Evolutionary conservation across 768 basidiomycete genomes (phyloP).

Genomic region (Cystobasidium ongulense): DNA sequence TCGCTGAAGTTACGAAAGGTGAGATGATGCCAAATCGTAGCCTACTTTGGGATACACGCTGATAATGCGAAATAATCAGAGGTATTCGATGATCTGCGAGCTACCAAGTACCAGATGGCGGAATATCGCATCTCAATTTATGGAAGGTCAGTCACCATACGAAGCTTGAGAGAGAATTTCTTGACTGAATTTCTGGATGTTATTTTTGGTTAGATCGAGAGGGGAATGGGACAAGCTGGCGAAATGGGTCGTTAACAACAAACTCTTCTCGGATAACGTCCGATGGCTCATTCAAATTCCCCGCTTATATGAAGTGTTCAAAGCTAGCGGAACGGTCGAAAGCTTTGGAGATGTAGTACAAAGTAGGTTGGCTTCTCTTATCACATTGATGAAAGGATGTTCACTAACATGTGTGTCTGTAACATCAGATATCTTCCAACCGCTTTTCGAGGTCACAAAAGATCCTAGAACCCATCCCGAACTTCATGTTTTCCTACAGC

Average conservation of each 20-base stretch:
- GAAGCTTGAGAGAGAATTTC: background rate
- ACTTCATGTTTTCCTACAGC: slow-evolving; percentile 85
- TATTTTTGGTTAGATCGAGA: background rate
- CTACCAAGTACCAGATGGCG: slow-evolving; percentile 93
- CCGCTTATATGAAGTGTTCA: slow-evolving; percentile 89
- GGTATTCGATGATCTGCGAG: slow-evolving; percentile 93
- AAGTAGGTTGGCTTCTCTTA: slow-evolving; percentile 54
- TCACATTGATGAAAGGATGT: background rate
- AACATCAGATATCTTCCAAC: slow-evolving; percentile 71
- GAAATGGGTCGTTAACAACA: slow-evolving; percentile 89
- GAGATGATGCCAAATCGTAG: slow-evolving; percentile 11
- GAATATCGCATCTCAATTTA: slow-evolving; percentile 98
- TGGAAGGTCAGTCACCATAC: slow-evolving; percentile 52
- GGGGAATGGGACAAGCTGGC: slow-evolving; percentile 98
- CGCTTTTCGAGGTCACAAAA: slow-evolving; percentile 90
- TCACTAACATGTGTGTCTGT: background rate
- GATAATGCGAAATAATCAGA: slow-evolving; percentile 51
- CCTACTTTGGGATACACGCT: background rate
- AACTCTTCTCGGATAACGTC: slow-evolving; percentile 90
- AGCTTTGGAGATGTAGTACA: slow-evolving; percentile 84
- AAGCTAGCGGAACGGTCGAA: slow-evolving; percentile 67
- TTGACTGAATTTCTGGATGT: background rate
- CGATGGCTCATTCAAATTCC: slow-evolving; percentile 96
- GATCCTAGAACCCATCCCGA: slow-evolving; percentile 85
- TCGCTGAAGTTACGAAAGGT: slow-evolving; percentile 92